Evolutionary conservation across 495 filamentous ascomycete genomes (phyloP).

Genomic region (Penicillium macrosclerotiorum): DNA sequence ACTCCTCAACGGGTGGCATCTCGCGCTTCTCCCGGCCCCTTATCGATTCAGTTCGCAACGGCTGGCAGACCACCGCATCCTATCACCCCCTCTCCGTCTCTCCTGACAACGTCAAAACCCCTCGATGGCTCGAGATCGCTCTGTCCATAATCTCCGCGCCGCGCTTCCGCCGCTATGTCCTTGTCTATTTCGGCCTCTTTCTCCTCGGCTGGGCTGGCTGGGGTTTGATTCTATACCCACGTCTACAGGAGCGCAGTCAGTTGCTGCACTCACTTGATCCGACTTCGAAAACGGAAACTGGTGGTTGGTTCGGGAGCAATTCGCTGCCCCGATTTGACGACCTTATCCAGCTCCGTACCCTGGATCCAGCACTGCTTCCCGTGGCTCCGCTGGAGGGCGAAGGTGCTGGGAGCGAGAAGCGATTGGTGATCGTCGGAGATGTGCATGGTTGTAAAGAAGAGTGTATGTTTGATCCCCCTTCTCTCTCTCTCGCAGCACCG

Average conservation of each 20-base stretch:
- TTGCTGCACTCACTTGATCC: slow-evolving; percentile 39
- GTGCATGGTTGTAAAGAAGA: slow-evolving; percentile 80
- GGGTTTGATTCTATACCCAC: slow-evolving; percentile 39
- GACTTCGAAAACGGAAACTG: slow-evolving; percentile 24
- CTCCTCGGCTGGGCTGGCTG: slow-evolving; percentile 38
- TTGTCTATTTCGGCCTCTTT: slow-evolving; percentile 42
- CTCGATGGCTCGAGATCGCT: slow-evolving; percentile 30
- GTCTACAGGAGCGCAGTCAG: slow-evolving; percentile 34
- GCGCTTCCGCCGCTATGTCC: slow-evolving; percentile 45
- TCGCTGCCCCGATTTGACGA: slow-evolving; percentile 45
- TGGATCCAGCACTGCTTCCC: slow-evolving; percentile 41
- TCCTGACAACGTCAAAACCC: slow-evolving; percentile 15
- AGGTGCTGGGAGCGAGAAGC: slow-evolving; percentile 23
- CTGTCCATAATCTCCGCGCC: slow-evolving; percentile 40
- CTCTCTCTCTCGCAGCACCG: too few relatives aligned
- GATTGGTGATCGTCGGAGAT: slow-evolving; percentile 80
- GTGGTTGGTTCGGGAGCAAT: slow-evolving; percentile 51
- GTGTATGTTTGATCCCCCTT: slow-evolving; percentile 40
- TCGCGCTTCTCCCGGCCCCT: slow-evolving; percentile 33
- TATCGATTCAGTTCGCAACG: slow-evolving; percentile 46
- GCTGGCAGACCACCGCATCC: slow-evolving; percentile 38
- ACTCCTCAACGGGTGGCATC: slow-evolving; percentile 8
- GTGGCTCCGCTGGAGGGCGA: slow-evolving; percentile 1
- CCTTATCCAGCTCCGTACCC: slow-evolving; percentile 41
- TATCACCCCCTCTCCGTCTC: slow-evolving; percentile 20